These are phyloP conservation scores for Trypanosoma boissoni DNA, from an alignment of 208 protist species.

Conservation along the genomic window DNA sequence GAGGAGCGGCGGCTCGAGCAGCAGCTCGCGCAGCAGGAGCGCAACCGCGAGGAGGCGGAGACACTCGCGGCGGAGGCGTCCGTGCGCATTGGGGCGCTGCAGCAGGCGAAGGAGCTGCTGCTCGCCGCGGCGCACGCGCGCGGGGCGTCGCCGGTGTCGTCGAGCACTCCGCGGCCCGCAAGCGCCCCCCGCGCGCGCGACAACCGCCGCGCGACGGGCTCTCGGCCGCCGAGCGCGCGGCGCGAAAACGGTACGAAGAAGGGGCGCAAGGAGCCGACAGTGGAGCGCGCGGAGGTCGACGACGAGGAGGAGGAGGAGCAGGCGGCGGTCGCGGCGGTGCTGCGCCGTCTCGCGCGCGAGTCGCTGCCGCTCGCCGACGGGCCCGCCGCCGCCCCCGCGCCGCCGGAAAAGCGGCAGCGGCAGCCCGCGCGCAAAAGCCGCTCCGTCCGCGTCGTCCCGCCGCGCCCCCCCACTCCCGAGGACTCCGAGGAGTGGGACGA, in stretches of 20 bases:
- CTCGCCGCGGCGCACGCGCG: conserved; percentile 46
- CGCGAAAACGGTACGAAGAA: neutral
- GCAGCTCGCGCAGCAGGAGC: conserved; percentile 37
- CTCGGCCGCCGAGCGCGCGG: no score
- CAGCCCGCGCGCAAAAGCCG: neutral
- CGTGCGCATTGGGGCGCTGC: conserved; percentile 49
- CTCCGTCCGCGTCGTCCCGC: neutral
- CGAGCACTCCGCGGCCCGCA: no score
- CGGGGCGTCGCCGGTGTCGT: conserved; percentile 27
- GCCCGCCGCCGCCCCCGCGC: conserved; percentile 24
- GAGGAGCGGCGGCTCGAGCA: conserved; percentile 30
- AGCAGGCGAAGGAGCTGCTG: conserved; percentile 77
- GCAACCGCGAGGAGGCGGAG: conserved; percentile 45
- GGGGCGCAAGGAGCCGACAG: no score
- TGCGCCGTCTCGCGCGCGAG: conserved; percentile 28
- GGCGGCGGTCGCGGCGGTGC: conserved; percentile 44
- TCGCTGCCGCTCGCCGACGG: conserved; percentile 59
- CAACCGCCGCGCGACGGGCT: no score
- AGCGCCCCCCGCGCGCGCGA: no score
- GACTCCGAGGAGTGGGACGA: conserved; percentile 20
- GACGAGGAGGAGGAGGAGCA: conserved; percentile 57
- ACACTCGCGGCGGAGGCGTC: conserved; percentile 35
- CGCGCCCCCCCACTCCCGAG: no score
- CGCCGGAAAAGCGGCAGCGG: conserved; percentile 7
- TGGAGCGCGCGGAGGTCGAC: conserved; percentile 25